phyloP scores from a whole-genome alignment of 805 yeast genomes.

The Kuraishia hungarica region DNA sequence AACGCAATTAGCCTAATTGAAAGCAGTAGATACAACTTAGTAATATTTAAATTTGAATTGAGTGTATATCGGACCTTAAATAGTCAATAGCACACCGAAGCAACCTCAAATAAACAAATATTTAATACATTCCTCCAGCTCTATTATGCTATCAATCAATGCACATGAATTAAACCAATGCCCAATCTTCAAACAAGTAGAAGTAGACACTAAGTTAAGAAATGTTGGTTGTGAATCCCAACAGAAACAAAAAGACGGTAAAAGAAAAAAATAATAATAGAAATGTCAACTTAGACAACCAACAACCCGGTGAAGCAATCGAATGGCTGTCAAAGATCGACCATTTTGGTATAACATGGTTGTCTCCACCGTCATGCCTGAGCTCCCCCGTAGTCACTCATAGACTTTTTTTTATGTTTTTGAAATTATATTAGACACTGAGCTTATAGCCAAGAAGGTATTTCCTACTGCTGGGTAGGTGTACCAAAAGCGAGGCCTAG shows the following conservation, averaged over 20 bases:
- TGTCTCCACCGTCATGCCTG: not conserved
- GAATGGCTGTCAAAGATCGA: not conserved
- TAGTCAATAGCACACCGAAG: not conserved
- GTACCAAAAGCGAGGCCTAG: not conserved
- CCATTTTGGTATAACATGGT: not conserved
- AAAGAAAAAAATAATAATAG: not conserved
- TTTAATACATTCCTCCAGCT: not conserved
- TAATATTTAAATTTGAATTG: not conserved
- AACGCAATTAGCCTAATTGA: too few species aligned
- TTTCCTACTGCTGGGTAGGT: not conserved
- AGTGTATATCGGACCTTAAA: not conserved
- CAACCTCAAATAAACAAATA: not conserved
- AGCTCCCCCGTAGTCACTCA: not conserved
- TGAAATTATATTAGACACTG: not conserved
- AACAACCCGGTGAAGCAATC: not conserved
- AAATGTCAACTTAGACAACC: not conserved
- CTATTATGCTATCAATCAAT: not conserved
- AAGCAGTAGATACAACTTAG: too few species aligned
- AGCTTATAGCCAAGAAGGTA: not conserved
- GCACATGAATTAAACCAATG: not conserved
- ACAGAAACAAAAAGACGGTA: not conserved
- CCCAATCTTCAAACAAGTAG: not conserved
- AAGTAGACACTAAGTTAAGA: not conserved
- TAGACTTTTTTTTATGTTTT: not conserved
- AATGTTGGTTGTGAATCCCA: not conserved